Base-by-base conservation (phyloP, 176 grass and related monocot genomes). In the Aegilops speltoides region DNA sequence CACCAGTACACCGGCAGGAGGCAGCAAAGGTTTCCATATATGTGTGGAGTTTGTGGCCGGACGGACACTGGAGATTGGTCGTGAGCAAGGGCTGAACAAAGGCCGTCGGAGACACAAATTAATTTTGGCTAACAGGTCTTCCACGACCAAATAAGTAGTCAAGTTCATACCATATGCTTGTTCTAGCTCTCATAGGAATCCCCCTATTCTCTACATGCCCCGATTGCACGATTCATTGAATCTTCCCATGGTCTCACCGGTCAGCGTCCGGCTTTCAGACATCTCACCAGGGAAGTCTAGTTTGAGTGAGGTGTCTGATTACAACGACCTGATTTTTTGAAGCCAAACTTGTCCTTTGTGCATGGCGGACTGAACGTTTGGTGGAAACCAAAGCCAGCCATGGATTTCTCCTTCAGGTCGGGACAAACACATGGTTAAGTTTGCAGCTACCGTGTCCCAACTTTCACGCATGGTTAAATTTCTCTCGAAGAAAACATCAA, bases 291-390 rank as follows among this genome's bases (percentile, higher is more conserved):
- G 7, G 6, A 73, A 72, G 72, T 78, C 86, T 14, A 46, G 66
- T 13, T 37, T 32, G 10, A 17, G 54, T 84, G 76, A 80, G 76
- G 82, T 80, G 60, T 74, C 43, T 79, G 76, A 75, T 89, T 89
- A 60, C 45, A 15, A 9, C 6, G 38, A 72, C 65, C 63, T 23
- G 38, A 84, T 56, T 17, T 67, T 65, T 50, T 37, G 57, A 75
- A 73, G 17, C 56, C 17, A 33, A 74, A 24, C 68, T 85, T 75
- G 82, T 80, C 82, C 8, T 33, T 73, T 20, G 48, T 52, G 48
- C 14, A 17, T 4, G 48, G 48, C 3, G 5, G 16, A 20, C 17
- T 8, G 17, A 56, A 56, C 14, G 52, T 57, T 20, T 20, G 17
- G 52, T 57, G 0, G 17, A 22, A 57, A 57, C 7, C 16, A 57